phyloP scores from a whole-genome alignment of 2,329 filamentous ascomycete genomes.

The Decorospora gaudefroyi region DNA sequence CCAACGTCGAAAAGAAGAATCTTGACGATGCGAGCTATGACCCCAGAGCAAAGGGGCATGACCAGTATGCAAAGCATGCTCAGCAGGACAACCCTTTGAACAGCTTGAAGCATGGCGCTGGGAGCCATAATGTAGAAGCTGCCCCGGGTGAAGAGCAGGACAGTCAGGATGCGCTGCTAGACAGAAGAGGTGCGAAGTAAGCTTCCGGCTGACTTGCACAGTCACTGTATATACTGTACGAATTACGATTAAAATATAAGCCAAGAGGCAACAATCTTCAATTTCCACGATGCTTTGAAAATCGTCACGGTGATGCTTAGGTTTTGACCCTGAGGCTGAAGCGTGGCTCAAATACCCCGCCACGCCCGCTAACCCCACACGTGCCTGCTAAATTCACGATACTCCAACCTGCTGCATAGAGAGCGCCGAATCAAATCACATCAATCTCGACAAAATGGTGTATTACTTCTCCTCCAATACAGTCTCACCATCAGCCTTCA shows the following conservation, averaged over 20 bases:
- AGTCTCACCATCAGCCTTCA: conserved; percentile 78
- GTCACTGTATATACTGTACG: conserved; percentile 1
- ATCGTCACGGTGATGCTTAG: conserved; percentile 1
- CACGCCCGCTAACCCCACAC: conserved; percentile 40
- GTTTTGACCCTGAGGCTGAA: conserved; percentile 10
- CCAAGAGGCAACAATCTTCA: background rate
- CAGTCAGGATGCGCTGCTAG: conserved; percentile 30
- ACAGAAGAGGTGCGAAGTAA: conserved; percentile 31
- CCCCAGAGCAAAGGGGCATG: conserved; percentile 31
- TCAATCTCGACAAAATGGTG: conserved; percentile 66
- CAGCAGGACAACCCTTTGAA: conserved; percentile 23
- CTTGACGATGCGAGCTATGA: conserved; percentile 31
- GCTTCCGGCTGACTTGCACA: background rate
- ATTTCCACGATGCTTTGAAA: background rate
- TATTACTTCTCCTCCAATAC: conserved; percentile 92
- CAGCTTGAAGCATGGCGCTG: conserved; percentile 19
- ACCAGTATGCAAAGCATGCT: conserved; percentile 30
- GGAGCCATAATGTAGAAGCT: conserved; percentile 26
- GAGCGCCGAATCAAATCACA: background rate
- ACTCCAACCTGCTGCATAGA: background rate
- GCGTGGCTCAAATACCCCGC: conserved; percentile 11
- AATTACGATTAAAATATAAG: background rate
- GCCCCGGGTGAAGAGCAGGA: conserved; percentile 36
- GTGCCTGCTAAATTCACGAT: conserved; percentile 34
- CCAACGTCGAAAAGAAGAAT: conserved; percentile 41